phyloP scores from a whole-genome alignment of 208 protist genomes.

The Angomonas deanei region DNA sequence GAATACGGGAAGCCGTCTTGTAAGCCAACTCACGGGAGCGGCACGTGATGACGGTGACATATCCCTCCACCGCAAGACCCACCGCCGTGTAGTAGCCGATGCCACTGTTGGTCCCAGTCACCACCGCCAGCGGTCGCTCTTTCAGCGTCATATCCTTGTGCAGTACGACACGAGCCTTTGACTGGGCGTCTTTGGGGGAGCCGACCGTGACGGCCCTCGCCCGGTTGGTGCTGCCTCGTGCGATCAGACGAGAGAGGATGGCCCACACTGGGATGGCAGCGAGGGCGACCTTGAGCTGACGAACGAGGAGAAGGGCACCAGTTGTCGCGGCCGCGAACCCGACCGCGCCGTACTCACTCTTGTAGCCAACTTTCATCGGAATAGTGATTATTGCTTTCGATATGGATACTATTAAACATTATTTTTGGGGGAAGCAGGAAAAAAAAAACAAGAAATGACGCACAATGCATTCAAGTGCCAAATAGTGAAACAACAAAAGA shows the following conservation, averaged over 20 bases:
- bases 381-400: background rate
- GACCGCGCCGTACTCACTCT: constrained; percentile 50
- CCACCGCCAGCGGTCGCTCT: constrained; percentile 73
- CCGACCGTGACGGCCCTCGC: constrained; percentile 25
- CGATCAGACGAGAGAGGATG: constrained; percentile 35
- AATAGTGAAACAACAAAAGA: background rate
- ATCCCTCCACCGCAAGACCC: constrained; percentile 68
- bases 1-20: constrained; percentile 44
- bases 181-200: constrained; percentile 14
- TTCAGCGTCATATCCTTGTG: constrained; percentile 34
- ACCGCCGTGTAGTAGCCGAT: constrained; percentile 84
- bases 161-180: constrained; percentile 28
- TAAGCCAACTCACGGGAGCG: constrained; percentile 40
- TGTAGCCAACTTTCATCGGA: constrained; percentile 50
- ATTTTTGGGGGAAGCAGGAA: constrained; percentile 2
- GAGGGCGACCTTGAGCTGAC: constrained; percentile 8
- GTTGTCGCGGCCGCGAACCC: constrained; percentile 21
- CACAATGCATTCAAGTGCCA: no score
- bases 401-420: constrained; percentile 1
- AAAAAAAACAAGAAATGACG: constrained; percentile 11
- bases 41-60: constrained; percentile 76
- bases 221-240: constrained; percentile 40
- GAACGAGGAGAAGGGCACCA: constrained; percentile 19
- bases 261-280: constrained; percentile 34
- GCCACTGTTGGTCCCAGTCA: constrained; percentile 89